Percentiles rank a stretch among this genome's conserved stretches.
Evolutionary conservation across 2,329 filamentous ascomycete genomes (phyloP).

Genomic region (Ambrosiella xylebori): DNA sequence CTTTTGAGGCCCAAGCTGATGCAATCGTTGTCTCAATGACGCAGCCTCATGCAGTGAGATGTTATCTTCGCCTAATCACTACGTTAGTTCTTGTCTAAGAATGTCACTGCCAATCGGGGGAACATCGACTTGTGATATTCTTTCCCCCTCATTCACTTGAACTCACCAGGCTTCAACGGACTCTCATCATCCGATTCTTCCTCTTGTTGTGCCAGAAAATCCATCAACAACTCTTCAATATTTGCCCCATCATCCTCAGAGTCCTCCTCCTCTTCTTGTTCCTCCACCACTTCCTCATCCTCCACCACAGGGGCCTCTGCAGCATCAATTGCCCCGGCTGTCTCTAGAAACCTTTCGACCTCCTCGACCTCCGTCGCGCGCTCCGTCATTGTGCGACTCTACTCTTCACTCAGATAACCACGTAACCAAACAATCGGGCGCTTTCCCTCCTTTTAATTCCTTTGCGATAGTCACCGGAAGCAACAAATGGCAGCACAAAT

Average conservation of each 20-base stretch:
- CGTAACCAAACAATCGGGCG: no score
- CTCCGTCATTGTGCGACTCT: no score
- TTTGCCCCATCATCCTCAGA: background rate
- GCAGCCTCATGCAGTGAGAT: background rate
- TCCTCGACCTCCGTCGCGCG: no score
- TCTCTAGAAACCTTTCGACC: no score
- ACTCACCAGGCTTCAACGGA: background rate
- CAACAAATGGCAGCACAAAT: no score
- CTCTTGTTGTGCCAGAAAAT: background rate
- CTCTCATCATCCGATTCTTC: background rate
- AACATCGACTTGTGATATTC: background rate
- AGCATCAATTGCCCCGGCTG: no score
- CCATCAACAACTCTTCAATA: background rate
- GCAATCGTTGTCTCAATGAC: conserved; percentile 4
- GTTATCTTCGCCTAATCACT: background rate
- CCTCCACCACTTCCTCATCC: background rate
- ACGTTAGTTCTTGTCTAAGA: no score
- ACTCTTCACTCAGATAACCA: no score
- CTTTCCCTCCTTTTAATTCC: no score
- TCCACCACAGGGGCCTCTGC: background rate
- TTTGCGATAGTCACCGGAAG: no score
- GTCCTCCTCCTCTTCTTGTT: background rate
- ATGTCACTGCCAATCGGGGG: no score
- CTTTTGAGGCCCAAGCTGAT: conserved; percentile 5
- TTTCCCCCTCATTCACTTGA: background rate